Conservation (phyloP, 208 protist species). For the Crithidia thermophila region DNA sequence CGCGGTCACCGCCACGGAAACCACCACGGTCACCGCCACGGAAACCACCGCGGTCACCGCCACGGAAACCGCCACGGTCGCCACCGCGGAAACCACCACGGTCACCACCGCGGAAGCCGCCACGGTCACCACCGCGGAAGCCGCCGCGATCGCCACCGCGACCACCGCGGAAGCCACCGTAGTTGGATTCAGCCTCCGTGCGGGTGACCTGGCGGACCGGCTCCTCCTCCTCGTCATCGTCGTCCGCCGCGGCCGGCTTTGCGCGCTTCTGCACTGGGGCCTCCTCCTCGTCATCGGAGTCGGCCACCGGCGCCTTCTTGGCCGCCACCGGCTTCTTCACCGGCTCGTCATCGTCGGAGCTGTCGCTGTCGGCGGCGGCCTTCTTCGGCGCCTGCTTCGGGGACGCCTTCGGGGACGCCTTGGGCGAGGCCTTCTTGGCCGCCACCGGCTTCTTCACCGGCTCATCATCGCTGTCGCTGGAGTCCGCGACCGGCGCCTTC, state of each 20-base stretch:
- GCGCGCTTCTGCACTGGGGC: slow-evolving; percentile 21
- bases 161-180: slow-evolving; percentile 39
- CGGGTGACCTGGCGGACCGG: slow-evolving; percentile 45
- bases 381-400: slow-evolving; percentile 17
- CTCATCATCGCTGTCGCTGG: slow-evolving; percentile 47
- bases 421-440: slow-evolving; percentile 36
- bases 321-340: slow-evolving; percentile 22
- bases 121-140: slow-evolving; percentile 33
- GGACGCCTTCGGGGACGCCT: slow-evolving; percentile 34
- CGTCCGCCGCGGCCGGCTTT: slow-evolving; percentile 9
- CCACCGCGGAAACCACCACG: slow-evolving; percentile 30
- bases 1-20: slow-evolving; percentile 45
- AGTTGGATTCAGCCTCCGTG: slow-evolving; percentile 39
- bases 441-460: slow-evolving; percentile 52
- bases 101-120: slow-evolving; percentile 35
- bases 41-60: slow-evolving; percentile 41
- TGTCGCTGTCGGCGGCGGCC: too few relatives aligned
- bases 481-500: slow-evolving; percentile 59
- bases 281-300: slow-evolving; percentile 18
- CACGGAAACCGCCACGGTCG: slow-evolving; percentile 38
- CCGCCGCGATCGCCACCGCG: slow-evolving; percentile 32
- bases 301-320: slow-evolving; percentile 18
- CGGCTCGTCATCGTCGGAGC: too few relatives aligned
- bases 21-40: slow-evolving; percentile 46
- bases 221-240: slow-evolving; percentile 37